These are phyloP conservation scores for Acer campestre DNA, from an alignment of 345 rosid species.

Conservation along the genomic window DNA sequence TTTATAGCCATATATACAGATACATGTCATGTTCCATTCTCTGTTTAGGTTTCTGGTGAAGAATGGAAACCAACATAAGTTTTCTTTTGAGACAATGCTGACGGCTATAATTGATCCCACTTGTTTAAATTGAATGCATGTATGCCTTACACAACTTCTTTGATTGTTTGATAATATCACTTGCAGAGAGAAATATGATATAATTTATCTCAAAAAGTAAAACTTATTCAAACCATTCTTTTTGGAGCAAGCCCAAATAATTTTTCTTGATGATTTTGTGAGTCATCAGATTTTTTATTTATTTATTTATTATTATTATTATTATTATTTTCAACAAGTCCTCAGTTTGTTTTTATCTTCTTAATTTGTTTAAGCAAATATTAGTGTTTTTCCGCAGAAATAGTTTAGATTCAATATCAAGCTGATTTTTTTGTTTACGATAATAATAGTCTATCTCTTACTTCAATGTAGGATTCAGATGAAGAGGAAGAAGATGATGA, in stretches of 20 bases:
- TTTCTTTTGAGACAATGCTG: neutral
- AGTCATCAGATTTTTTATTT: neutral
- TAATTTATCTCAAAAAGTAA: neutral
- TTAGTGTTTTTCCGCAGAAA: neutral
- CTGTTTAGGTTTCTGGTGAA: neutral
- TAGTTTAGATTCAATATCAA: neutral
- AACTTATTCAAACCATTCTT: neutral
- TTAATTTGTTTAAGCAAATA: neutral
- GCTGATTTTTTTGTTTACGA: neutral
- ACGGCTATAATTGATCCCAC: neutral
- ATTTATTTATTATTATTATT: too few relatives aligned
- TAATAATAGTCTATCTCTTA: neutral
- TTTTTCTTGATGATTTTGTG: neutral
- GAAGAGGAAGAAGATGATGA: constrained; percentile 43
- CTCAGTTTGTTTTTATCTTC: neutral
- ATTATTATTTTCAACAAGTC: too few relatives aligned
- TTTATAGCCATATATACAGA: neutral
- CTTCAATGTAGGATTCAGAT: constrained; percentile 47
- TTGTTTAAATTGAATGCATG: neutral
- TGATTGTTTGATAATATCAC: neutral
- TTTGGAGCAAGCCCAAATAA: neutral
- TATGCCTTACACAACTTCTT: neutral
- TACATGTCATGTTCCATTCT: neutral
- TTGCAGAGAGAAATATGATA: neutral
- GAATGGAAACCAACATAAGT: neutral